Base-by-base conservation (phyloP, 352 stramenopile genomes). In the Globisporangium viniferum region DNA sequence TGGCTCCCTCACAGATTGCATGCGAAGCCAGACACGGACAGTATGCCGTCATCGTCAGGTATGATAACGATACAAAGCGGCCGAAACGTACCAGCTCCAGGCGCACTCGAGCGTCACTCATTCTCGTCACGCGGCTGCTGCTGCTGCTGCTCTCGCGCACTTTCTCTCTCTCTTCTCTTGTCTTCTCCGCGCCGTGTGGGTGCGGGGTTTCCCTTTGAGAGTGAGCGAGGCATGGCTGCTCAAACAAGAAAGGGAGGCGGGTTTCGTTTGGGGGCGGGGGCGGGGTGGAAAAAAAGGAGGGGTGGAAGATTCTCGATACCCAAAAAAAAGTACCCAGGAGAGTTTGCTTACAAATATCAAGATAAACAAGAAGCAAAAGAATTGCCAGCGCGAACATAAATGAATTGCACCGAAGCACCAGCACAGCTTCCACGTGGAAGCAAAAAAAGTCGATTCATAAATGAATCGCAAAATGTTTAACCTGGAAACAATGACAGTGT, bases 71-170 rank as follows among this genome's bases (percentile, higher is more conserved):
- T 3, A 63, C 9, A 51, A 3, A 62, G 18, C 14, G 60, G 14
- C 24, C n/a, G 24, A 12, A 41, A 68, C 53, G 54, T 44, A 64
- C 63, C 41, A 70, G 57, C 44, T 67, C 65, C 18, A 66, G 46
- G 20, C 65, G 64, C 55, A 64, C 55, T 39, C 55, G 41, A 18
- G 55, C 64, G 64, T 69, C 64, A 33, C 41, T 64, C 64, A 69
- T 69, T 22, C 5, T 63, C 22, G 12, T 46, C 18, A 9, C 54
- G n/a, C 62, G 14, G 6, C 22, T 39, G 48, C 48, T 24, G 9
- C 36, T 53, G 24, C 24, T 24, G 59, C 55, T 27, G 29, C 29
- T 27, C n/a, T 56, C n/a, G n/a, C n/a, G 33, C 31, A 7, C 14
- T n/a, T 24, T 29, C 31, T n/a, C 33, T 56, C 20, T 35, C 33